A percentile compares a stretch with the other conserved stretches of the same genome.
These are phyloP conservation scores for Phaeosphaeriaceae sp. DNA, from an alignment of 2,329 filamentous ascomycete genomes.

Conservation along the genomic window DNA sequence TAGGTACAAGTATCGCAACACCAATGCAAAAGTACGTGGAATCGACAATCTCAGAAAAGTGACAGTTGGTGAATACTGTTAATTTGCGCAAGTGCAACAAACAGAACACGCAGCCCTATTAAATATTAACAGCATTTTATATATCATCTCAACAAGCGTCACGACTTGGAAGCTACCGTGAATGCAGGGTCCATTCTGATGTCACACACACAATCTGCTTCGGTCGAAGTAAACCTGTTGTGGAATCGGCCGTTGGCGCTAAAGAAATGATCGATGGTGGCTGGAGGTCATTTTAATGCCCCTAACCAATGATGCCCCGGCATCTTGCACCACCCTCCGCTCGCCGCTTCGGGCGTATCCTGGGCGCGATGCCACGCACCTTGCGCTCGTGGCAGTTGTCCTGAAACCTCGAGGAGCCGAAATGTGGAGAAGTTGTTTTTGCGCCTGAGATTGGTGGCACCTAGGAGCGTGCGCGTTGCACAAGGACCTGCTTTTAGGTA, in stretches of 20 bases:
- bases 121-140: slow-evolving; percentile 21
- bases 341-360: slow-evolving; percentile 2
- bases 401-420: slow-evolving; percentile 1
- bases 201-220: slow-evolving; percentile 29
- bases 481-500: not conserved
- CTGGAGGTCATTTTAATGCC: slow-evolving; percentile 23
- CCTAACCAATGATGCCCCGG: slow-evolving; percentile 22
- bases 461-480: not conserved
- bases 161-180: slow-evolving; percentile 17
- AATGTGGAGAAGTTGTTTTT: slow-evolving; percentile 2
- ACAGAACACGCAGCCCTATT: slow-evolving; percentile 11
- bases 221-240: slow-evolving; percentile 26
- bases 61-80: not conserved
- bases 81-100: slow-evolving; percentile 1
- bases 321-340: slow-evolving; percentile 14
- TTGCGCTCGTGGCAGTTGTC: slow-evolving; percentile 1
- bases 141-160: slow-evolving; percentile 16
- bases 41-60: not conserved
- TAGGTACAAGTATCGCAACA: not conserved
- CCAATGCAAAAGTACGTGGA: not conserved
- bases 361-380: slow-evolving; percentile 3
- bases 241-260: slow-evolving; percentile 19
- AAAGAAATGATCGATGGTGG: slow-evolving; percentile 20
- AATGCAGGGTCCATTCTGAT: slow-evolving; percentile 38
- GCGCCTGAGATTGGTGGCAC: not conserved